These are phyloP conservation scores for Ogataea saltuana DNA, from an alignment of 805 yeast species.

Conservation along the genomic window DNA sequence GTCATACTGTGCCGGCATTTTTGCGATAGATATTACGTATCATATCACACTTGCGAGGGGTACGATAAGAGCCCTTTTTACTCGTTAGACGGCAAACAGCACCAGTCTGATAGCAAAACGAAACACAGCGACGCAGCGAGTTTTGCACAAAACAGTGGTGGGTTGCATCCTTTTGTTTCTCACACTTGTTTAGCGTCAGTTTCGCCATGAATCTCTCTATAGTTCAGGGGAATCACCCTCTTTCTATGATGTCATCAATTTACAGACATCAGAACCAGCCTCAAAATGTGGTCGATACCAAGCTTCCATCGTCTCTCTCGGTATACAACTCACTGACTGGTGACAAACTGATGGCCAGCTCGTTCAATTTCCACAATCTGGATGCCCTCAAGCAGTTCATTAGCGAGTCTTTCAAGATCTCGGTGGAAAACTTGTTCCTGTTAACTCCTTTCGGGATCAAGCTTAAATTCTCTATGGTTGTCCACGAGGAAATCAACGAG, in stretches of 20 bases:
- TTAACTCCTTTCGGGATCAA: constrained; percentile 67
- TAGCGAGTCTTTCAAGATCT: constrained; percentile 42
- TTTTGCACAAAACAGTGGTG: too few relatives aligned
- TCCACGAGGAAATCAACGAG: constrained; percentile 50
- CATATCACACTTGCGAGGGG: constrained; percentile 1
- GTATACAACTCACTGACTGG: constrained; percentile 50
- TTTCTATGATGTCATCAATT: constrained; percentile 32
- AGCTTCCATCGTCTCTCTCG: constrained; percentile 25
- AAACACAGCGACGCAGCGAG: too few relatives aligned
- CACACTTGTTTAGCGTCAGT: too few relatives aligned
- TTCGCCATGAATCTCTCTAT: constrained; percentile 22
- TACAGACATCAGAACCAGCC: constrained; percentile 21
- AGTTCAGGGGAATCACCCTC: constrained; percentile 24
- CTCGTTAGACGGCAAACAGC: too few relatives aligned
- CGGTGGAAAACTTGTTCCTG: constrained; percentile 45
- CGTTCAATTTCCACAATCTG: constrained; percentile 41
- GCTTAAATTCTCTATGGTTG: constrained; percentile 52
- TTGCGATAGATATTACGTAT: not conserved
- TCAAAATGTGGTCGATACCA: constrained; percentile 14
- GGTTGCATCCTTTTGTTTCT: too few relatives aligned
- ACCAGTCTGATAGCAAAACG: too few relatives aligned
- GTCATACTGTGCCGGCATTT: not conserved
- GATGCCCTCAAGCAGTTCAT: constrained; percentile 46
- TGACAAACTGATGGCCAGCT: constrained; percentile 35
- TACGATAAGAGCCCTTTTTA: too few relatives aligned